phyloP scores from a whole-genome alignment of 257 asterid genomes.

The Fraxinus americana region DNA sequence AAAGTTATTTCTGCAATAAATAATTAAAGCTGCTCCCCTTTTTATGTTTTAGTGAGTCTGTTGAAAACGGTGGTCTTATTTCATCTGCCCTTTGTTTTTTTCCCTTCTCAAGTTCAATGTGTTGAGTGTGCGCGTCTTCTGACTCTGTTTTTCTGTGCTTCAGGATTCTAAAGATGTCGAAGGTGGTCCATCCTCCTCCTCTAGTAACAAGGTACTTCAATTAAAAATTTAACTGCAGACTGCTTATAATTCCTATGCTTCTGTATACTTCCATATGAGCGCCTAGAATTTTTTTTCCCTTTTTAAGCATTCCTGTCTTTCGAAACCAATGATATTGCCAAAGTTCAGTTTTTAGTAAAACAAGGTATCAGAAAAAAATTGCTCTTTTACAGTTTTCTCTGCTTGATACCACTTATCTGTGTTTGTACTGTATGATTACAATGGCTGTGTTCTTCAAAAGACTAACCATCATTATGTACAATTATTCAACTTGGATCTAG shows the following conservation, averaged over 20 bases:
- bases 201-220: conserved; percentile 52
- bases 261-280: neutral
- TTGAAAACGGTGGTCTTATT: neutral
- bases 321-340: neutral
- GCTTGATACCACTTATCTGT: no score
- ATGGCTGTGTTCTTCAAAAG: no score
- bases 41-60: conserved; percentile 3
- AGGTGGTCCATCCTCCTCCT: conserved; percentile 40
- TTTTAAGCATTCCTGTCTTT: neutral
- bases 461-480: no score
- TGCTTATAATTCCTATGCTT: neutral
- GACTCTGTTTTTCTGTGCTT: conserved; percentile 5
- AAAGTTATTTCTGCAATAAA: neutral
- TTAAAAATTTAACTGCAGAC: neutral
- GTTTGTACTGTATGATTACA: no score
- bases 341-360: neutral
- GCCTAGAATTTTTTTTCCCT: neutral
- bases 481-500: no score
- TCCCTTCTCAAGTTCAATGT: conserved; percentile 6
- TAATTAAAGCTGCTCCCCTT: conserved; percentile 8
- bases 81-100: conserved; percentile 14
- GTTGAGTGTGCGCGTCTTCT: conserved; percentile 9
- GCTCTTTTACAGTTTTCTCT: no score
- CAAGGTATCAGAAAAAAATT: neutral
- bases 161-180: conserved; percentile 50